These are phyloP conservation scores for Aegilops umbellulata DNA, from an alignment of 176 grass and related monocot species.

Conservation along the genomic window DNA sequence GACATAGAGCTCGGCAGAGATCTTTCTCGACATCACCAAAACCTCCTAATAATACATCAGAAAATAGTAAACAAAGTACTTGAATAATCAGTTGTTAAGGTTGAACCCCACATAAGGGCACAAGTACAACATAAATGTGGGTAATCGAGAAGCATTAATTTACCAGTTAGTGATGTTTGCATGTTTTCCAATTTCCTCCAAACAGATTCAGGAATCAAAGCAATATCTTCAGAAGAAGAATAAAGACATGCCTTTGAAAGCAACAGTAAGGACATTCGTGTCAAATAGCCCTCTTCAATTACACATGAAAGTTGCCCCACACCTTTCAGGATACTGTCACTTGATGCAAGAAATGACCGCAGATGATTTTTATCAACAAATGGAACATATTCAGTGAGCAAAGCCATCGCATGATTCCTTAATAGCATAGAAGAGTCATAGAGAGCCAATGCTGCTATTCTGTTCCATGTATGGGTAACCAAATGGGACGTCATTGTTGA, in stretches of 20 bases:
- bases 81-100: constrained; percentile 4
- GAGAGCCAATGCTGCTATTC: constrained; percentile 55
- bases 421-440: constrained; percentile 78
- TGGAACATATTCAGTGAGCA: constrained; percentile 70
- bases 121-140: not conserved
- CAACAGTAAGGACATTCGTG: constrained; percentile 76
- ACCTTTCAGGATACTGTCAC: constrained; percentile 54
- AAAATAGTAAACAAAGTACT: not conserved
- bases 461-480: constrained; percentile 81
- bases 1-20: constrained; percentile 65
- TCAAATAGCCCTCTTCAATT: constrained; percentile 70
- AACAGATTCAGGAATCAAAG: constrained; percentile 86
- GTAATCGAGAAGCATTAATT: constrained; percentile 19
- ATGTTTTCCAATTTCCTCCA: constrained; percentile 87
- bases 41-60: constrained; percentile 37
- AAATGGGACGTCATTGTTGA: constrained; percentile 49
- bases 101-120: not conserved
- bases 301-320: constrained; percentile 52
- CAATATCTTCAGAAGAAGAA: constrained; percentile 83
- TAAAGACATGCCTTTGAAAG: constrained; percentile 87
- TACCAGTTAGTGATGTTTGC: constrained; percentile 64
- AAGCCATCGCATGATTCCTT: constrained; percentile 70
- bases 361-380: constrained; percentile 72
- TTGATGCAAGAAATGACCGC: constrained; percentile 67
- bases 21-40: constrained; percentile 84